Evolutionary conservation across 2,329 filamentous ascomycete genomes (phyloP).

Genomic region (Mycocentrospora acerina): DNA sequence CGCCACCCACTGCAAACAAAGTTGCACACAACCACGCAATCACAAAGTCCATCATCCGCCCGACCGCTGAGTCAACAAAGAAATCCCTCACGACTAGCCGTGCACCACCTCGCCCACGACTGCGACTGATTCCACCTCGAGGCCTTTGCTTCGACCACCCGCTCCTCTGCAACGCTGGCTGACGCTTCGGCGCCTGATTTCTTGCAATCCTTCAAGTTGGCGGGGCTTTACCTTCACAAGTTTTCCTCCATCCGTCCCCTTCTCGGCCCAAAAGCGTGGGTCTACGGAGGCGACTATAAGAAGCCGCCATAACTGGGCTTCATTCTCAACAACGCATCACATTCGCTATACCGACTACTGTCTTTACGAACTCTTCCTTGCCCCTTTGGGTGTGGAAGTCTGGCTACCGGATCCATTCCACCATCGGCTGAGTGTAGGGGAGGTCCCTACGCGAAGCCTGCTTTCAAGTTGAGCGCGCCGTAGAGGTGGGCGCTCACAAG

Average conservation of each 20-base stretch:
- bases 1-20: constrained; percentile 3
- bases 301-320: constrained; percentile 89
- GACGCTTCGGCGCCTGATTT: constrained; percentile 44
- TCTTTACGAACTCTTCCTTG: constrained; percentile 22
- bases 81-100: constrained; percentile 15
- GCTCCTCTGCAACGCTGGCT: constrained; percentile 17
- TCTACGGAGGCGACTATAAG: constrained; percentile 90
- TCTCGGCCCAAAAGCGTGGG: constrained; percentile 88
- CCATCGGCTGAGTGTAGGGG: constrained; percentile 48
- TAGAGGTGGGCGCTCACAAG: constrained; percentile 57
- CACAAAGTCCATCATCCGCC: constrained; percentile 2
- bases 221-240: constrained; percentile 72
- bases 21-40: constrained; percentile 12
- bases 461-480: constrained; percentile 54
- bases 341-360: constrained; percentile 16
- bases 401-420: constrained; percentile 23
- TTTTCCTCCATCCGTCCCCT: constrained; percentile 82
- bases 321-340: constrained; percentile 10
- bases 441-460: constrained; percentile 49
- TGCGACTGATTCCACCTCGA: constrained; percentile 29
- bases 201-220: constrained; percentile 81
- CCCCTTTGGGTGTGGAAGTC: constrained; percentile 28
- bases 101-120: constrained; percentile 17
- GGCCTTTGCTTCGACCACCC: constrained; percentile 17
- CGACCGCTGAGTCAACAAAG: constrained; percentile 17